These are phyloP conservation scores for Xylaria sp. DNA, from an alignment of 2,329 filamentous ascomycete species.

Conservation along the genomic window DNA sequence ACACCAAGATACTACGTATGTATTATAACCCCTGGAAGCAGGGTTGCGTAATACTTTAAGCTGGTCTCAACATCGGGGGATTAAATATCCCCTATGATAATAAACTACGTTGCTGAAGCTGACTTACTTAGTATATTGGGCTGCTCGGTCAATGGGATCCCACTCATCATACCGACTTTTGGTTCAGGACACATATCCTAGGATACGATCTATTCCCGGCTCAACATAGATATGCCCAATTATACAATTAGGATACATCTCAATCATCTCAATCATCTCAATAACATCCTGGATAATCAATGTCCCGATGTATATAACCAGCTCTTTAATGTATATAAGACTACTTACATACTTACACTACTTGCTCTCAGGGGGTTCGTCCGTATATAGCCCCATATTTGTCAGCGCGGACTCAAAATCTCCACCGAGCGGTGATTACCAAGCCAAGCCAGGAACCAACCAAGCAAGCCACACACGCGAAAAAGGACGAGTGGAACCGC, in stretches of 20 bases:
- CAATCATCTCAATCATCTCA: too few species aligned
- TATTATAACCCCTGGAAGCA: background rate
- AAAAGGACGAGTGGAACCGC: background rate
- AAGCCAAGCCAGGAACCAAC: slow-evolving; percentile 15
- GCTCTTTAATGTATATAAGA: background rate
- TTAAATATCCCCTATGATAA: background rate
- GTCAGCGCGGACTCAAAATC: slow-evolving; percentile 22
- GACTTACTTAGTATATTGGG: background rate
- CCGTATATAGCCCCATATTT: slow-evolving; percentile 29
- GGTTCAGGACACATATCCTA: too few species aligned
- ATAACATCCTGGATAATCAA: background rate
- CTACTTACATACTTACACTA: too few species aligned
- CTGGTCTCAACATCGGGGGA: background rate
- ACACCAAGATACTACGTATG: too few species aligned
- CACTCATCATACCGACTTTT: too few species aligned
- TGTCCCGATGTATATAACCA: background rate
- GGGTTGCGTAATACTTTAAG: background rate
- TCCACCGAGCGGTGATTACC: slow-evolving; percentile 16
- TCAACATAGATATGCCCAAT: background rate
- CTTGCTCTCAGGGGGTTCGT: background rate
- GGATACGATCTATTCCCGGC: background rate
- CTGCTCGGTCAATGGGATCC: too few species aligned
- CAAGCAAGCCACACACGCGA: background rate
- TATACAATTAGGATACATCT: background rate
- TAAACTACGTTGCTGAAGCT: background rate